Evolutionary conservation across 192 early-diverging fungal species (phyloP).

Genomic region (Diversispora epigaea): DNA sequence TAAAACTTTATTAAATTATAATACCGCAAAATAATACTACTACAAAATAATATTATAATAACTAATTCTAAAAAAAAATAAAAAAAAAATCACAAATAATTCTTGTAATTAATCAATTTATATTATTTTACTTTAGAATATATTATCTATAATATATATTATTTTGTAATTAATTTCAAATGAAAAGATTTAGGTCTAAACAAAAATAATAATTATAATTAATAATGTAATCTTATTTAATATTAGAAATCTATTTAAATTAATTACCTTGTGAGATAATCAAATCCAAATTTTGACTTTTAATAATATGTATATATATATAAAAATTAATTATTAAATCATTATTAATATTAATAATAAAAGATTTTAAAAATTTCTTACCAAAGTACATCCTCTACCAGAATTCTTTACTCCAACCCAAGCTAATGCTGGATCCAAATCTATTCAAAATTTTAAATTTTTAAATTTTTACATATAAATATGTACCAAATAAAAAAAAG

Average conservation of each 20-base stretch:
- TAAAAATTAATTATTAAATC: background rate
- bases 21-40: no score
- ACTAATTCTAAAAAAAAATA: no score
- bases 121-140: no score
- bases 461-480: background rate
- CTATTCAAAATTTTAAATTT: background rate
- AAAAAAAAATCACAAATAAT: no score
- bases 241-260: background rate
- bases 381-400: slow-evolving; percentile 67
- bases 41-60: no score
- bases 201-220: background rate
- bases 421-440: slow-evolving; percentile 75
- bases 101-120: no score
- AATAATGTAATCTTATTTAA: background rate
- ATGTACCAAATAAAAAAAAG: background rate
- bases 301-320: background rate
- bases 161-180: slow-evolving; percentile 46
- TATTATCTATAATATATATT: background rate
- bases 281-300: slow-evolving; percentile 67
- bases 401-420: slow-evolving; percentile 80
- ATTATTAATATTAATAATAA: no score
- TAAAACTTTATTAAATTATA: no score
- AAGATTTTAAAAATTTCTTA: background rate
- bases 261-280: slow-evolving; percentile 59
- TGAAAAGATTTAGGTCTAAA: slow-evolving; percentile 61